Evolutionary conservation across 306 rosid species (phyloP), one percentile per base, ranked within the genome.

Genomic region (Biancaea sappan): DNA sequence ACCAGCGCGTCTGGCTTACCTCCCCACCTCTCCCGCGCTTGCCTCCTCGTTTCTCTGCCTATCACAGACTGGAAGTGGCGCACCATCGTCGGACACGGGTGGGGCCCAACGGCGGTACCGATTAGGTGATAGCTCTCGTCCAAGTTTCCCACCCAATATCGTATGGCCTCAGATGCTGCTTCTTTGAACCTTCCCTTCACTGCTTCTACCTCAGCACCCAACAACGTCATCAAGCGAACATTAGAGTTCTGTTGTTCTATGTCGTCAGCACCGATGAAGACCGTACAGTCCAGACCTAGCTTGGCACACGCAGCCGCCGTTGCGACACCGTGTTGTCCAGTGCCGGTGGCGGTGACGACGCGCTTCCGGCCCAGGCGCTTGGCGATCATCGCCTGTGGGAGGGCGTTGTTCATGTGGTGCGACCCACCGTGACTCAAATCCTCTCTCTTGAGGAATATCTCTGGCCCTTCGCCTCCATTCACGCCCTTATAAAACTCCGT

Each of bases 311-410:
- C 91, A 0, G 97, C 84, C 4, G 97, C 91, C 0, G 97, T 88
- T 32, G 97, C 93, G 19, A 92, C 73, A 7, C 97, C 97, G 24
- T 89, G 95, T 18, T 89, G 87, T 2, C 97, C 97, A 0, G 92
- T 72, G 2, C 84, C 92, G 0, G 97, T 84, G 69, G 89, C 88
- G 0, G 97, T 87, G 28, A 91, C 68, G 0, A 92, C 77, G 4
- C 71, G 38, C 10, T 52, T 83, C 56, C 34, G 29, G 40, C 93
- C 86, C 66, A 87, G 52, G 57, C 91, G 91, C 51, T 82, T 86
- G 50, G 96, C 96, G 4, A 92, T 46, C 96, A 92, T 84, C 5
- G 87, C 85, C 68, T 92, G 97, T 0, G 88, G 93, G 35, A 89
- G 75, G 34, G 93, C 90, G n/a, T 92, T 92, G 43, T 92, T 92